Evolutionary conservation across 1,284 basidiomycete genomes (phyloP).

Genomic region (Malassezia japonica): DNA sequence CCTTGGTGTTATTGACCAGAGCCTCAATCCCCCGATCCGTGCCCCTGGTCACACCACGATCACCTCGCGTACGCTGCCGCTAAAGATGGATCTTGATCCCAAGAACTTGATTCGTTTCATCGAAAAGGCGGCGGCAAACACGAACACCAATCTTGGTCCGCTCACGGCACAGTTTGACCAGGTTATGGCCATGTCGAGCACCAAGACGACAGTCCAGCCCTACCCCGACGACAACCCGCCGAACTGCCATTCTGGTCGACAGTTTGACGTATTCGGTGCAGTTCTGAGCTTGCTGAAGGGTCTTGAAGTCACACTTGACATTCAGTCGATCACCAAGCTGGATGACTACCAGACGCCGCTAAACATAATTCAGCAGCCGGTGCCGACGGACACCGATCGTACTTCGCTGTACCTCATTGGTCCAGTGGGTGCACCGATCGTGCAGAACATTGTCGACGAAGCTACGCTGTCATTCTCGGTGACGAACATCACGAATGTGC

Average conservation of each 20-base stretch:
- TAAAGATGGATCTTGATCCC: conserved; percentile 62
- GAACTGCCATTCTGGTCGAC: conserved; percentile 56
- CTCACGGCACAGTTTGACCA: conserved; percentile 58
- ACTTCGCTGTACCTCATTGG: conserved; percentile 63
- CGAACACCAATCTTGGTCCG: conserved; percentile 60
- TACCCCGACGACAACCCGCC: conserved; percentile 43
- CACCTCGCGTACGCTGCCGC: conserved; percentile 57
- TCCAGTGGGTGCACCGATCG: conserved; percentile 55
- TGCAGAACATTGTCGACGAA: conserved; percentile 60
- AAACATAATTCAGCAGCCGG: conserved; percentile 58
- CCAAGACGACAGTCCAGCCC: conserved; percentile 57
- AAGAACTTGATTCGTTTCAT: conserved; percentile 59
- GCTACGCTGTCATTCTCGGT: conserved; percentile 56
- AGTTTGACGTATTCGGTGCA: conserved; percentile 51
- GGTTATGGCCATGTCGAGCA: conserved; percentile 56
- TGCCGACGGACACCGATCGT: conserved; percentile 60
- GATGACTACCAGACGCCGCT: conserved; percentile 54
- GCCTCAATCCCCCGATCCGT: conserved; percentile 55
- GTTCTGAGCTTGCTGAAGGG: conserved; percentile 60
- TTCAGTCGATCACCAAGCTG: conserved; percentile 30
- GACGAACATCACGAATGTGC: conserved; percentile 59
- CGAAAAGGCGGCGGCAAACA: conserved; percentile 54
- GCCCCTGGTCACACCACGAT: conserved; percentile 59
- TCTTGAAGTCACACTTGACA: conserved; percentile 55
- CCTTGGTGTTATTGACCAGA: conserved; percentile 52